Percentiles rank a stretch among this genome's conserved stretches.
phyloP scores from a whole-genome alignment of 2,329 filamentous ascomycete genomes.

The Colletotrichum somersetense region DNA sequence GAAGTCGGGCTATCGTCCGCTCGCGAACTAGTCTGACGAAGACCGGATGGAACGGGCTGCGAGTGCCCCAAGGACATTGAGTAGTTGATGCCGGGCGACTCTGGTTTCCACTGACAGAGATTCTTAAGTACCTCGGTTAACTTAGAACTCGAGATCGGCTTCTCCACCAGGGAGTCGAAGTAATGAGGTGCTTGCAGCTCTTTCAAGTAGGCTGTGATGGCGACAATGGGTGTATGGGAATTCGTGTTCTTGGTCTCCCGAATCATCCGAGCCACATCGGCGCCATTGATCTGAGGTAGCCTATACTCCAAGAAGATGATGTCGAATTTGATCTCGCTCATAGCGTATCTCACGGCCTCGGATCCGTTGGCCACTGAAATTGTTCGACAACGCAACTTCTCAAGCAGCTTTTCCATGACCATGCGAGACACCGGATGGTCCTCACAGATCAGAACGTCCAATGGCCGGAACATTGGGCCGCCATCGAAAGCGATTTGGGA shows the following conservation, averaged over 20 bases:
- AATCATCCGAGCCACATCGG: conserved; percentile 97
- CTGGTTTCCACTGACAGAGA: conserved; percentile 93
- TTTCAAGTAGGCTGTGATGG: conserved; percentile 97
- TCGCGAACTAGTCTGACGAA: conserved; percentile 73
- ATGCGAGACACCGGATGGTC: conserved; percentile 96
- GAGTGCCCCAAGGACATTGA: conserved; percentile 61
- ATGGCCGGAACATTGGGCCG: conserved; percentile 86
- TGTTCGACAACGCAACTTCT: conserved; percentile 94
- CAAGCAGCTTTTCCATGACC: conserved; percentile 98
- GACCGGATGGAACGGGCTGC: conserved; percentile 71
- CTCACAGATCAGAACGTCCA: conserved; percentile 96
- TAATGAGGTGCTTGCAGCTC: conserved; percentile 95
- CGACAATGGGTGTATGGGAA: conserved; percentile 93
- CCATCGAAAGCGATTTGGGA: conserved; percentile 91
- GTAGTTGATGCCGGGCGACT: conserved; percentile 63
- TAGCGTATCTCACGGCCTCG: conserved; percentile 92
- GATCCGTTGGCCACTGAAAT: conserved; percentile 91
- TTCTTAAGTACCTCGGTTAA: conserved; percentile 88
- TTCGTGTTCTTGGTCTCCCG: conserved; percentile 97
- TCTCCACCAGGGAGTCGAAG: conserved; percentile 95
- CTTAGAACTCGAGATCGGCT: conserved; percentile 94
- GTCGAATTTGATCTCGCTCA: conserved; percentile 98
- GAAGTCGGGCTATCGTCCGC: conserved; percentile 88
- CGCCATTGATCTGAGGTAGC: conserved; percentile 92
- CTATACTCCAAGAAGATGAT: conserved; percentile 99